phyloP scores from a whole-genome alignment of 495 filamentous ascomycete genomes.

The Pyrenula massariospora region DNA sequence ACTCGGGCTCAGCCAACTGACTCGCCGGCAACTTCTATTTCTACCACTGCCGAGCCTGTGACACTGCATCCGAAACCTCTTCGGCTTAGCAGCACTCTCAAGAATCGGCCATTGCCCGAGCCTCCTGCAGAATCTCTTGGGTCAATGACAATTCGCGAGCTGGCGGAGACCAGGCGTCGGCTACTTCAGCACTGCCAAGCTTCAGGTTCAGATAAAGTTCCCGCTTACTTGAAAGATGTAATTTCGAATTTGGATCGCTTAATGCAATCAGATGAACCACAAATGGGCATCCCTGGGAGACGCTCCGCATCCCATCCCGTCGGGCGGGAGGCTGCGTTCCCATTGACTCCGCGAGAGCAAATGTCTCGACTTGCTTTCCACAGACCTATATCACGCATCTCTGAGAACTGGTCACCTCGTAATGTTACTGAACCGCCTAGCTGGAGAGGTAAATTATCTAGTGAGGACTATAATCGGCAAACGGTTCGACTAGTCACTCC shows the following conservation, averaged over 20 bases:
- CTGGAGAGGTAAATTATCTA: background rate
- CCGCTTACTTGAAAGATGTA: conserved; percentile 42
- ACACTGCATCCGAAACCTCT: background rate
- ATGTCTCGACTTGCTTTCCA: conserved; percentile 40
- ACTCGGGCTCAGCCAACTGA: conserved; percentile 22
- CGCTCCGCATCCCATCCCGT: conserved; percentile 38
- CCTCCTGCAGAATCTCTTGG: conserved; percentile 23
- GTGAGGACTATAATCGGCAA: conserved; percentile 8
- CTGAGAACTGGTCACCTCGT: background rate
- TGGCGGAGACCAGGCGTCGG: conserved; percentile 45
- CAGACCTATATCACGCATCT: conserved; percentile 27
- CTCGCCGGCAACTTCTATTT: conserved; percentile 42
- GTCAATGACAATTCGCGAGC: conserved; percentile 35
- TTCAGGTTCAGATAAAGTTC: conserved; percentile 23
- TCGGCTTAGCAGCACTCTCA: conserved; percentile 1
- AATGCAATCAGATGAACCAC: conserved; percentile 34
- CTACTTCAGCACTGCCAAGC: conserved; percentile 34
- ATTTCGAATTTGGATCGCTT: conserved; percentile 52
- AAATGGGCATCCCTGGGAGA: conserved; percentile 18
- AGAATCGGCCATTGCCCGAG: conserved; percentile 10
- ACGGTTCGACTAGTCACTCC: conserved; percentile 4
- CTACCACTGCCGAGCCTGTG: conserved; percentile 16
- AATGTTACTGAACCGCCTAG: conserved; percentile 1
- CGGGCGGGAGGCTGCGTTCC: conserved; percentile 2
- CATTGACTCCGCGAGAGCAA: too few relatives aligned